phyloP scores from a whole-genome alignment of 2,329 filamentous ascomycete genomes.

The Venturia effusa region DNA sequence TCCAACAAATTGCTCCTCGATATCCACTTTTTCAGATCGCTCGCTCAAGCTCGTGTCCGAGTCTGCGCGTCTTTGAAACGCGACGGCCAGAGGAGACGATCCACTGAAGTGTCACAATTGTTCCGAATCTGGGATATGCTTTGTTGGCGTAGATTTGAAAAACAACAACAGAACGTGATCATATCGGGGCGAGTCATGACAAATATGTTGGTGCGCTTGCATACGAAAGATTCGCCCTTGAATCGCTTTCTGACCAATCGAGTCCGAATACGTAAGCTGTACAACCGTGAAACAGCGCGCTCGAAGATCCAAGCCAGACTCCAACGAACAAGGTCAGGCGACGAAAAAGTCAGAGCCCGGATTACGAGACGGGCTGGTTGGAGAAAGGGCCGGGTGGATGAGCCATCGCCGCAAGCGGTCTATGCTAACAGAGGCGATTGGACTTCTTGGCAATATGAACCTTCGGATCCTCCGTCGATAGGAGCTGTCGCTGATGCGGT shows the following conservation, averaged over 20 bases:
- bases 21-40: conserved; percentile 1
- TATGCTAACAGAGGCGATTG: neutral
- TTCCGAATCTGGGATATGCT: neutral
- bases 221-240: neutral
- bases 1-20: neutral
- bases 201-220: neutral
- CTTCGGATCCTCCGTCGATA: neutral
- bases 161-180: neutral
- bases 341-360: neutral
- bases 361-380: neutral
- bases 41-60: neutral
- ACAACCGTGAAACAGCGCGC: neutral
- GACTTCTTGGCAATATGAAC: neutral
- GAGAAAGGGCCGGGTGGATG: neutral
- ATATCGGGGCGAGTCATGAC: neutral
- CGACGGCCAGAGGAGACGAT: neutral
- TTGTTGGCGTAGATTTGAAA: neutral
- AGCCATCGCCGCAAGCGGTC: neutral
- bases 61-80: neutral
- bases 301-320: neutral
- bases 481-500: neutral
- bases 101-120: neutral
- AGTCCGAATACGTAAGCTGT: neutral
- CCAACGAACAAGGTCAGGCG: neutral
- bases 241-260: neutral